Base-by-base conservation (phyloP, 768 basidiomycete species). In the Trametes cingulata region DNA sequence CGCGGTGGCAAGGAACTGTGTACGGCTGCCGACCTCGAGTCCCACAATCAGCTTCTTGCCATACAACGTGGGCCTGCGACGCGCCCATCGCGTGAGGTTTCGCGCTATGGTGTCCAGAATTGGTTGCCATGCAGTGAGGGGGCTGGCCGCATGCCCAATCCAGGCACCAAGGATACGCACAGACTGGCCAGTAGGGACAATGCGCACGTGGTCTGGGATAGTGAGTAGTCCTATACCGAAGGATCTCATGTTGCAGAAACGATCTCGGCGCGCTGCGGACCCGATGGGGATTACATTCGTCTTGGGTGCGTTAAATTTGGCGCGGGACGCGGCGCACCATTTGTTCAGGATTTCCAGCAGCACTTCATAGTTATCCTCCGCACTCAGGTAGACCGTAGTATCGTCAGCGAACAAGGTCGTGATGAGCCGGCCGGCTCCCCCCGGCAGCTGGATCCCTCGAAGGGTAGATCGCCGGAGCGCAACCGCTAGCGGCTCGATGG, bases 281-380 rank as follows among this genome's bases (percentile, higher is more conserved):
- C n/a, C n/a, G n/a, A n/a, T n/a, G n/a, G 75, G 77, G 2, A 80
- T 67, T 0, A 78, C 62, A 33, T 74, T 70, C 0, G 78, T 80
- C 63, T 82, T 82, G 0, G 54, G 41, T 0, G 65, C 56, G 52
- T 80, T 82, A 61, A 81, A 82, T 40, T 74, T 76, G 0, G 78
- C 79, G 0, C 71, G 66, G 7, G 76, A 75, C 5, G 72, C 76
- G 0, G 20, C 24, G 59, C 77, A 82, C 80, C 80, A 82, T 0
- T 39, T 42, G 0, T 69, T 20, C 0, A 80, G 75, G 1, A 80
- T 68, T 0, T 33, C 2, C 1, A 63, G 35, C 0, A 81, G 71
- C 0, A 52, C 56, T 0, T 51, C 45, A 9, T 71, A 72, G 8
- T 65, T 48, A 45, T 80, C 77, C 0, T 57, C 9, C 37, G 69